phyloP scores from a whole-genome alignment of 1,139 yeast species.

The Kodamaea sp. region DNA sequence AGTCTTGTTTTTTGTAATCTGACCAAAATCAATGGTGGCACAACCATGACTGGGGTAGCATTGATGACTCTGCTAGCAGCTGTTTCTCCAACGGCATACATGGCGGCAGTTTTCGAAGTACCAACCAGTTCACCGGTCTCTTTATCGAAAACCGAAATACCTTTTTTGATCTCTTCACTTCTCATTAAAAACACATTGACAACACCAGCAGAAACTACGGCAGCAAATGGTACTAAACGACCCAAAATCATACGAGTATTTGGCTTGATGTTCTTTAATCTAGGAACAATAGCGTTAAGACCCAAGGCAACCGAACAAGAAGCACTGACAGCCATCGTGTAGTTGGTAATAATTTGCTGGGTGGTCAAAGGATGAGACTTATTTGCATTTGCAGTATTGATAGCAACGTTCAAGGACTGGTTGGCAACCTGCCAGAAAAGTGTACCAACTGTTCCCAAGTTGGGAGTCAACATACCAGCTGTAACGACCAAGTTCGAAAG shows the following conservation, averaged over 20 bases:
- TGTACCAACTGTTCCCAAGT: slow-evolving; percentile 84
- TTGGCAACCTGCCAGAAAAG: slow-evolving; percentile 96
- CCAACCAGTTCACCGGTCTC: slow-evolving; percentile 67
- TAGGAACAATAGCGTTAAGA: slow-evolving; percentile 81
- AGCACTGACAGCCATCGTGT: slow-evolving; percentile 85
- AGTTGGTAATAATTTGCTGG: slow-evolving; percentile 69
- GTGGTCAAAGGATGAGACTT: slow-evolving; percentile 88
- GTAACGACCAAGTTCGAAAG: slow-evolving; percentile 91
- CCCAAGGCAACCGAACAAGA: slow-evolving; percentile 96
- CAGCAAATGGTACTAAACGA: slow-evolving; percentile 94
- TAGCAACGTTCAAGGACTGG: slow-evolving; percentile 94
- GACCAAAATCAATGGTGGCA: slow-evolving; percentile 84
- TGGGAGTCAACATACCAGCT: slow-evolving; percentile 96
- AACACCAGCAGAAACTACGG: slow-evolving; percentile 94
- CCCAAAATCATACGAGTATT: slow-evolving; percentile 67
- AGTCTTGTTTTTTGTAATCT: slow-evolving; percentile 62
- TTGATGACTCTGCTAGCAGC: slow-evolving; percentile 92
- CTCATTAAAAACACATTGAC: slow-evolving; percentile 95
- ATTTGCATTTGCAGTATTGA: slow-evolving; percentile 93
- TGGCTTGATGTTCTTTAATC: slow-evolving; percentile 63
- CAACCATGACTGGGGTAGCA: slow-evolving; percentile 95
- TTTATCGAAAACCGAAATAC: slow-evolving; percentile 66
- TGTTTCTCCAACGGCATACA: slow-evolving; percentile 92
- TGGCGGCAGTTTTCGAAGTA: slow-evolving; percentile 78
- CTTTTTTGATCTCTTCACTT: slow-evolving; percentile 86